Percentiles rank a stretch among this genome's conserved stretches.
These are phyloP conservation scores for Lodderomyces elongisporus DNA, from an alignment of 1,139 yeast genomes.

Conservation along the genomic window DNA sequence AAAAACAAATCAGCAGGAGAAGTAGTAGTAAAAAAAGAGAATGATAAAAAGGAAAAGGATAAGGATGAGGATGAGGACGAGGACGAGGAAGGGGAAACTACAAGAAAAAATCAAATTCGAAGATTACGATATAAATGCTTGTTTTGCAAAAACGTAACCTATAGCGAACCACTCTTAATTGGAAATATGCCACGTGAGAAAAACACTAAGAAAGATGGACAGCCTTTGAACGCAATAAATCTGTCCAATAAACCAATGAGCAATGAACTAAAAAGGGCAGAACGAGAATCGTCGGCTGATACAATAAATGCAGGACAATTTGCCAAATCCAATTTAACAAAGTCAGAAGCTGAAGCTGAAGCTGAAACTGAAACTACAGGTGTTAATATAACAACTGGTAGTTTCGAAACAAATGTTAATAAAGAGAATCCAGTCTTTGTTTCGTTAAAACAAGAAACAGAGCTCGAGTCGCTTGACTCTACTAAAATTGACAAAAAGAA, in stretches of 20 bases:
- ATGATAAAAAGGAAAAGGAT: constrained; percentile 2
- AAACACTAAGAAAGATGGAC: background rate
- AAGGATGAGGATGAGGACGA: background rate
- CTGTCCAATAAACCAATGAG: background rate
- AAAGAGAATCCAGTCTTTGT: no score
- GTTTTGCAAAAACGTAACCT: constrained; percentile 1
- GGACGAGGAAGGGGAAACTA: background rate
- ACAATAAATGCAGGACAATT: background rate
- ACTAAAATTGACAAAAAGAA: constrained; percentile 7
- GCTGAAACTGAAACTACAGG: background rate
- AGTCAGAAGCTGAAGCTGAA: background rate
- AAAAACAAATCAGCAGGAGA: background rate
- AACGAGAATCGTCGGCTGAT: background rate
- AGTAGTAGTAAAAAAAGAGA: constrained; percentile 1
- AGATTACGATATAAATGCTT: constrained; percentile 2
- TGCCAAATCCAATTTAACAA: background rate
- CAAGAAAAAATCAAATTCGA: background rate
- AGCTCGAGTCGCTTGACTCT: background rate
- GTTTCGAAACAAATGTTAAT: no score
- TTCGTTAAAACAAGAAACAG: no score
- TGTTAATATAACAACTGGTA: no score
- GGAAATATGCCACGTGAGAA: no score
- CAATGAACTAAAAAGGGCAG: background rate
- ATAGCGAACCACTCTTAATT: constrained; percentile 2
- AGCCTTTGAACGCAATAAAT: background rate